These are phyloP conservation scores for Colletotrichum sp. DNA, from an alignment of 2,329 filamentous ascomycete genomes.

Conservation along the genomic window DNA sequence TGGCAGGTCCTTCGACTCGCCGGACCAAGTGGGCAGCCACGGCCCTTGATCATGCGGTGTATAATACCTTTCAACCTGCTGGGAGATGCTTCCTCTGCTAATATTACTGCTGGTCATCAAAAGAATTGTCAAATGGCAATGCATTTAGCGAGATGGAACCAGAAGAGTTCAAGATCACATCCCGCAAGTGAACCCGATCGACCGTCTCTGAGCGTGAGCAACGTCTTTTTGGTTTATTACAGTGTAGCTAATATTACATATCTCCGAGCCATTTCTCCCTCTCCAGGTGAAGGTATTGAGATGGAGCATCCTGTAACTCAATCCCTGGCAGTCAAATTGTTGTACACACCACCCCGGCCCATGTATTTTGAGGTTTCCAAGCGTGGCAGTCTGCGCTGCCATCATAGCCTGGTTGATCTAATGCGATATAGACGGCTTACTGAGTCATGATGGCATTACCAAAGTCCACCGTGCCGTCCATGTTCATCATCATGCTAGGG, in stretches of 20 bases:
- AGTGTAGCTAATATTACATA: constrained; percentile 14
- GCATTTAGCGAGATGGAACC: background rate
- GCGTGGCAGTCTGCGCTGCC: background rate
- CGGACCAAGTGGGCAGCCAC: background rate
- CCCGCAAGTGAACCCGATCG: background rate
- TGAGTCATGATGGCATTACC: constrained; percentile 18
- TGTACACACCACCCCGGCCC: background rate
- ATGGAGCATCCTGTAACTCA: background rate
- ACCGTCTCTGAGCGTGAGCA: background rate
- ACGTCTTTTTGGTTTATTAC: background rate
- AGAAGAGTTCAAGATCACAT: background rate
- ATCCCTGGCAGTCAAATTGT: background rate
- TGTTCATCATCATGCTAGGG: constrained; percentile 21
- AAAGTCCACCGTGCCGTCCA: constrained; percentile 22
- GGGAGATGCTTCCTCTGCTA: background rate
- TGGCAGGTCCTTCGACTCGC: background rate
- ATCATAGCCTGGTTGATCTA: background rate
- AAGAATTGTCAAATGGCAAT: background rate
- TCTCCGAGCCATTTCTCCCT: background rate
- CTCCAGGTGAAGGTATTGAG: background rate
- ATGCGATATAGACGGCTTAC: background rate
- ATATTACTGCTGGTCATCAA: background rate
- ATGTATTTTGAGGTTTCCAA: background rate
- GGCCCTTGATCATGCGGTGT: background rate
- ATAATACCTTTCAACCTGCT: background rate